Evolutionary conservation across 306 rosid genomes (phyloP).

Genomic region (Echinosophora koreensis): DNA sequence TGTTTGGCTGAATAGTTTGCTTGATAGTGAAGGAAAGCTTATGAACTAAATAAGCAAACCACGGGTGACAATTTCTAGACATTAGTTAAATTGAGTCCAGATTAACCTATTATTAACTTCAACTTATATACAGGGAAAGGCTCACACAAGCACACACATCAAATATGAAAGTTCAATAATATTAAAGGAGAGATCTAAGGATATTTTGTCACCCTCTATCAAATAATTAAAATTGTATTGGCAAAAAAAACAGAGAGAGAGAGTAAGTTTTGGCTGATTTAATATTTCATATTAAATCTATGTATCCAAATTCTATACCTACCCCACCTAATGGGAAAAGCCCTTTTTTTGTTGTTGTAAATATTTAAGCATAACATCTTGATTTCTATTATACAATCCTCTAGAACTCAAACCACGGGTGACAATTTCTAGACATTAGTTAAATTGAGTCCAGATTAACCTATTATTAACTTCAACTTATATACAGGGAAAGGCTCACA

Average conservation of each 20-base stretch:
- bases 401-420: constrained; percentile 38
- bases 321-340: too few species aligned
- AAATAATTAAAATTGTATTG: not conserved
- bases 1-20: not conserved
- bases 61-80: not conserved
- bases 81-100: constrained; percentile 8
- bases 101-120: constrained; percentile 3
- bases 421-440: not conserved
- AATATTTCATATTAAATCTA: constrained; percentile 21
- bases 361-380: constrained; percentile 26
- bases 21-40: constrained; percentile 5
- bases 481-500: constrained; percentile 2
- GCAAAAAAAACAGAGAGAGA: constrained; percentile 19
- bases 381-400: constrained; percentile 5
- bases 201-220: not conserved
- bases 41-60: constrained; percentile 14
- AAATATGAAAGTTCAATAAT: constrained; percentile 10
- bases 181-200: not conserved
- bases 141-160: not conserved
- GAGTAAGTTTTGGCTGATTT: constrained; percentile 7
- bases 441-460: not conserved
- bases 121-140: not conserved
- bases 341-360: too few species aligned
- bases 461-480: constrained; percentile 12
- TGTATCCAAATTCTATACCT: not conserved